phyloP scores from a whole-genome alignment of 352 stramenopile genomes.

The Pythium dissimile region DNA sequence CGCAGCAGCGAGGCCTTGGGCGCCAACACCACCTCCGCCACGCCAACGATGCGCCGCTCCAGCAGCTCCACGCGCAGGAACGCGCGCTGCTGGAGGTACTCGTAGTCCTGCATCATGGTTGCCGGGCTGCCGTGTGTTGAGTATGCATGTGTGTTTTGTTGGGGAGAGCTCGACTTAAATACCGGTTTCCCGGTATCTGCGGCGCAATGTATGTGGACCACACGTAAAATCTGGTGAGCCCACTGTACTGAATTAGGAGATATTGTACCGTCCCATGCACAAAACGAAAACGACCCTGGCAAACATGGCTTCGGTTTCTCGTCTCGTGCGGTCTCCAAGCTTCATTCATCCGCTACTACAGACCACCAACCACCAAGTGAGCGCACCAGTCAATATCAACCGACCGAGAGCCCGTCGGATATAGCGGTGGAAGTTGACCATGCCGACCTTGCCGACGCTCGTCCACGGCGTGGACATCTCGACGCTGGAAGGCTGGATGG shows the following conservation, averaged over 20 bases:
- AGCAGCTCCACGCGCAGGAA: slow-evolving; percentile 77
- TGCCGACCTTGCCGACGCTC: slow-evolving; percentile 25
- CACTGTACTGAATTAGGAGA: not conserved
- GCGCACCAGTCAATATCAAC: not conserved
- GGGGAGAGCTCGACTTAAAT: not conserved
- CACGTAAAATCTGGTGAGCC: too few species aligned
- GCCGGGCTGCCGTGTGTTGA: not conserved
- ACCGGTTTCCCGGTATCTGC: not conserved
- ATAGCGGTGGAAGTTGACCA: too few species aligned
- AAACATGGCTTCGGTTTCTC: too few species aligned
- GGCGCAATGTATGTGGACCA: not conserved
- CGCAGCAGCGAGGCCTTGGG: slow-evolving; percentile 49
- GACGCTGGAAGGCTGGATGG: slow-evolving; percentile 79
- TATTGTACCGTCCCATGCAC: too few species aligned
- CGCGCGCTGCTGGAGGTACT: slow-evolving; percentile 83
- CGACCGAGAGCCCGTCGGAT: not conserved
- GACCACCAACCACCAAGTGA: not conserved
- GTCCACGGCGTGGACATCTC: slow-evolving; percentile 82
- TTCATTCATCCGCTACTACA: too few species aligned
- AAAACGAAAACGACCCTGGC: too few species aligned
- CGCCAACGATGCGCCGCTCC: slow-evolving; percentile 47
- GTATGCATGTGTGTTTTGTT: not conserved
- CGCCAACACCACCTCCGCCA: slow-evolving; percentile 71
- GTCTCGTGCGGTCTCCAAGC: too few species aligned
- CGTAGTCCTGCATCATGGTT: slow-evolving; percentile 77